phyloP scores from a whole-genome alignment of 2,329 filamentous ascomycete genomes.

The Paraphaeosphaeria minitans region DNA sequence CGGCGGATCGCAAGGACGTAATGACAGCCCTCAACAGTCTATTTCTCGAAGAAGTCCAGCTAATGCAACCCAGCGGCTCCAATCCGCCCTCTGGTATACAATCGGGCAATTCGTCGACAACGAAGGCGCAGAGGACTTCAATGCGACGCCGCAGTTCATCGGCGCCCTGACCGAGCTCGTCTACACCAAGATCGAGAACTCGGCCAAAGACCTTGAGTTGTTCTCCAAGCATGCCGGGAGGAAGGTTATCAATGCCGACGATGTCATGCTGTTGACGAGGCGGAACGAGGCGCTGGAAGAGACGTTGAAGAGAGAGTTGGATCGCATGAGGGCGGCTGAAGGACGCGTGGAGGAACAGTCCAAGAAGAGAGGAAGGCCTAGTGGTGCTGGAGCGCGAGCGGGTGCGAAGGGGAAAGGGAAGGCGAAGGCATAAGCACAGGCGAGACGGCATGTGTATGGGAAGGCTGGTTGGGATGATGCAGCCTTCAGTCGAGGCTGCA shows the following conservation, averaged over 20 bases:
- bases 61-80: slow-evolving; percentile 51
- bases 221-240: slow-evolving; percentile 75
- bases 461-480: too few relatives aligned
- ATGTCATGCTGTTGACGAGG: slow-evolving; percentile 84
- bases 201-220: slow-evolving; percentile 64
- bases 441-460: not conserved
- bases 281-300: slow-evolving; percentile 84
- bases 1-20: slow-evolving; percentile 42
- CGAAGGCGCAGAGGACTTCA: slow-evolving; percentile 75
- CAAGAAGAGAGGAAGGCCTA: slow-evolving; percentile 31
- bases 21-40: not conserved
- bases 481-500: too few relatives aligned
- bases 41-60: not conserved
- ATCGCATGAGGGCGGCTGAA: slow-evolving; percentile 49
- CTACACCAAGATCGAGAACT: slow-evolving; percentile 73
- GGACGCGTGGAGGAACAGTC: slow-evolving; percentile 23
- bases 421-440: slow-evolving; percentile 13
- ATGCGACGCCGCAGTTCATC: slow-evolving; percentile 91
- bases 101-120: slow-evolving; percentile 75
- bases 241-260: slow-evolving; percentile 78
- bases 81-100: slow-evolving; percentile 50
- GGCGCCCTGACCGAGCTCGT: slow-evolving; percentile 77
- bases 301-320: slow-evolving; percentile 73
- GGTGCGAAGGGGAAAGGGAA: slow-evolving; percentile 31
- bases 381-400: slow-evolving; percentile 16